Evolutionary conservation across 805 yeast genomes (phyloP), one percentile per base, ranked within the genome.

Genomic region (Cyberlindnera amylophila): DNA sequence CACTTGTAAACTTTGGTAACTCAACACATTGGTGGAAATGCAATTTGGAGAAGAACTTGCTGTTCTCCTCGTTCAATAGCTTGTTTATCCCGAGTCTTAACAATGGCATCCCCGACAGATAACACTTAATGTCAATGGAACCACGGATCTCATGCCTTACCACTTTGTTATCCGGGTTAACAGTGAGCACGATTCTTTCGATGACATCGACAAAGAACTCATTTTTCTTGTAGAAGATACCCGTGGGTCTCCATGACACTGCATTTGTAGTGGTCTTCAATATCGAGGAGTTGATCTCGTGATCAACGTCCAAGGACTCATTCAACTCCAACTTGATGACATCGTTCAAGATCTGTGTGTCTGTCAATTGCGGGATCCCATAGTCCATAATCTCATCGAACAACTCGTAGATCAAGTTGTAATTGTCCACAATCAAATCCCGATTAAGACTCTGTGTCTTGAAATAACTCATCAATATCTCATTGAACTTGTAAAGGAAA

Each of bases 231-330:
- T 90, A 90, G 50, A 75, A 76, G 18, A 90, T 86, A 10, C 96
- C 96, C 50, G 86, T 93, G 32, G 91, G 86, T 62, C 98, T 77
- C 97, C 97, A 90, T 18, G 91, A 82, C 4, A 90, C 79, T 11
- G 85, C 77, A 55, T 79, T 82, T 10, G 89, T 83, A 14, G 89
- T 76, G 0, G 95, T 81, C 49, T 89, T 75, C 3, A 89, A 74
- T 13, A 91, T 80, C 32, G 87, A 75, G 27, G 86, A 77, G 55
- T 85, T 85, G 46, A 83, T 70, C 27, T 49, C 54, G 10, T 41
- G 38, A 10, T 31, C 23, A n/a, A 30, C 36, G 12, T 29, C 44
- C 7, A 35, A 36, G 16, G 42, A 44, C 26, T 45, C 38, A 12
- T 45, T 46, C 33, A 71, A 64, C 38, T 77, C 76, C 38, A 81